Base-by-base conservation (phyloP, 768 basidiomycete genomes). In the Amanita subjunquillea region DNA sequence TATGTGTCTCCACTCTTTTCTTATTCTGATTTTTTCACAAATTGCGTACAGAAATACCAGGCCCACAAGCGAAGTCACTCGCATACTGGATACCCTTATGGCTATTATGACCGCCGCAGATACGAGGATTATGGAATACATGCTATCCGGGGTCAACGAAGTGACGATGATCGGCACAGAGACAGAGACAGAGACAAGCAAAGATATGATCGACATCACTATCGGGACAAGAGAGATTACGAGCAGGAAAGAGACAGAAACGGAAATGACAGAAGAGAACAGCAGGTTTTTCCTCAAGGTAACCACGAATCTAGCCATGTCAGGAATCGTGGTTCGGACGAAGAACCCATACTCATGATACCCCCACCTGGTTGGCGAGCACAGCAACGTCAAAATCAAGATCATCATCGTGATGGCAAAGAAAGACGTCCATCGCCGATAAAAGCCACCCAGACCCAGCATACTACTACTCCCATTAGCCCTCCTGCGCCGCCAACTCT, bases 51-150 rank as follows among this genome's bases (percentile, higher is more conserved):
- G 41, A 51, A n/a, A 44, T 43, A 51, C 40, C 40, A 44, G 15
- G 37, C 30, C 2, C 50, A 51, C 50, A 51, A 51, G 39, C 40
- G 50, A 13, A 51, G 50, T 25, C 41, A 51, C 32, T 51, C 50
- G 3, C 50, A 51, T 44, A 51, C 25, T 15, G 41, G 41, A 44
- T 42, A 42, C 9, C 15, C 40, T 32, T 4, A 29, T 51, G 40
- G 17, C n/a, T 15, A 50, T 39, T 29, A 50, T 22, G 23, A 42
- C 8, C 50, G 50, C 30, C 42, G 43, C 29, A 20, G 41, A 43
- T 17, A 6, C 17, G 36, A 34, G 12, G 41, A 37, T 27, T 12
- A 51, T 12, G 50, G 44, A 37, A 42, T 23, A 44, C 22, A 40
- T 22, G 37, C 40, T 27, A 7, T 0, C 15, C 40, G 34, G n/a